Percentiles rank a stretch among this genome's conserved stretches.
Conservation (phyloP, 2,329 filamentous ascomycete species). For the Xylariaceae sp. region DNA sequence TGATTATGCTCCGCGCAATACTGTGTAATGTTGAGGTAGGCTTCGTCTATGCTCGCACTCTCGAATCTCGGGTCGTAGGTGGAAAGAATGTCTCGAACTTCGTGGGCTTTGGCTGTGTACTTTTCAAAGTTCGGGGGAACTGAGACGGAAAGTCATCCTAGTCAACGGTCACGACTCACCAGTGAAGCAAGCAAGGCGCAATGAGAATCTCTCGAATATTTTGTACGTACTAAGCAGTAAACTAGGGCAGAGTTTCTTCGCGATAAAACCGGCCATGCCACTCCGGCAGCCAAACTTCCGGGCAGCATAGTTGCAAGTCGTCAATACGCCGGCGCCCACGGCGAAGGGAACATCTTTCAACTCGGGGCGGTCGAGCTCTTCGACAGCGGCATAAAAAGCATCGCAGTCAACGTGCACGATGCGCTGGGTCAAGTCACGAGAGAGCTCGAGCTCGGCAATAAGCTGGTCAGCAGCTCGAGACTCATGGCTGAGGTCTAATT, state of each 20-base stretch:
- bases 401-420: conserved; percentile 95
- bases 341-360: conserved; percentile 84
- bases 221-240: conserved; percentile 54
- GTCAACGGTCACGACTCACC: background rate
- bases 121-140: conserved; percentile 84
- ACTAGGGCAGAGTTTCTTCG: conserved; percentile 85
- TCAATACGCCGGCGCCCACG: conserved; percentile 65
- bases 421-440: conserved; percentile 74
- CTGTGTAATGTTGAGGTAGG: conserved; percentile 88
- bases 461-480: conserved; percentile 73
- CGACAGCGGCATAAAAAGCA: conserved; percentile 94
- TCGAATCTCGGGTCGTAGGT: conserved; percentile 90
- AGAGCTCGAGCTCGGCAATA: conserved; percentile 70
- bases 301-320: conserved; percentile 79
- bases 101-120: conserved; percentile 82
- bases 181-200: background rate
- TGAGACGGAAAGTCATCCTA: background rate
- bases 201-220: background rate
- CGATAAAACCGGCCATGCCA: conserved; percentile 94
- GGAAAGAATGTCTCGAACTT: conserved; percentile 74
- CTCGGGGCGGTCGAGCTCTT: conserved; percentile 77
- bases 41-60: conserved; percentile 91
- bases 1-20: conserved; percentile 69
- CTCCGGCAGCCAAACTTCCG: conserved; percentile 85
- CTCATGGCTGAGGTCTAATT: conserved; percentile 66